Percentiles rank a stretch among this genome's conserved stretches.
These are phyloP conservation scores for Paxillus rubicundulus DNA, from an alignment of 768 basidiomycete species.

Conservation along the genomic window DNA sequence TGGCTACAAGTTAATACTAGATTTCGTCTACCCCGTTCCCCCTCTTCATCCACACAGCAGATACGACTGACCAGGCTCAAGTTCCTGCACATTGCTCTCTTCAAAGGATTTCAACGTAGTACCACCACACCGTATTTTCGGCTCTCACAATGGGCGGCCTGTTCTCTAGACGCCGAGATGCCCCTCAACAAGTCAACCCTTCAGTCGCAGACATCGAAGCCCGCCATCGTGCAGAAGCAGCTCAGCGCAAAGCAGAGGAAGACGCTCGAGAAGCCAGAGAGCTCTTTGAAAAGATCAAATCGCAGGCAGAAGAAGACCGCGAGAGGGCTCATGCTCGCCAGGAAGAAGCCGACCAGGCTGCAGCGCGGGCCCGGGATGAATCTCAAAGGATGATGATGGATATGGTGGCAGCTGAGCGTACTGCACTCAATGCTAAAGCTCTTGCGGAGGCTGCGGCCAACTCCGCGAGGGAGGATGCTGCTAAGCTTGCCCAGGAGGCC, in stretches of 20 bases:
- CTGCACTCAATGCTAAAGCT: slow-evolving; percentile 1
- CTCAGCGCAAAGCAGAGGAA: slow-evolving; percentile 1
- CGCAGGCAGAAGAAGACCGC: slow-evolving; percentile 7
- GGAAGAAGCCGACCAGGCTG: slow-evolving; percentile 4
- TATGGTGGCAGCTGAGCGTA: slow-evolving; percentile 4
- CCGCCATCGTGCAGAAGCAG: slow-evolving; percentile 6
- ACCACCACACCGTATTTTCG: too few relatives aligned
- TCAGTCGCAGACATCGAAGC: slow-evolving; percentile 6
- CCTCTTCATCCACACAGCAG: too few relatives aligned
- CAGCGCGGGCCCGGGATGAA: slow-evolving; percentile 10
- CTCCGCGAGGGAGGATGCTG: slow-evolving; percentile 7
- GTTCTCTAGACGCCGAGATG: too few relatives aligned
- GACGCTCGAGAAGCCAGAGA: slow-evolving; percentile 3
- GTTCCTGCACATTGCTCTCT: too few relatives aligned
- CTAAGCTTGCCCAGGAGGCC: slow-evolving; percentile 6
- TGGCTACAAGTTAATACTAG: too few relatives aligned
- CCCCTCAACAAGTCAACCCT: slow-evolving; percentile 11
- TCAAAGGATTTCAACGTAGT: too few relatives aligned
- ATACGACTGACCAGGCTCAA: too few relatives aligned
- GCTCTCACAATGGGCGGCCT: too few relatives aligned
- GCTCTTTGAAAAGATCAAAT: background rate
- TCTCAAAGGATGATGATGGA: slow-evolving; percentile 2
- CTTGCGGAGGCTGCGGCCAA: slow-evolving; percentile 5
- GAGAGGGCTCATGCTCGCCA: slow-evolving; percentile 2
- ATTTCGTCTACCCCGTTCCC: too few relatives aligned